Percentiles rank a stretch among this genome's conserved stretches.
phyloP scores from a whole-genome alignment of 2,329 filamentous ascomycete species.

The Dryadomyces quercus-mongolicae region DNA sequence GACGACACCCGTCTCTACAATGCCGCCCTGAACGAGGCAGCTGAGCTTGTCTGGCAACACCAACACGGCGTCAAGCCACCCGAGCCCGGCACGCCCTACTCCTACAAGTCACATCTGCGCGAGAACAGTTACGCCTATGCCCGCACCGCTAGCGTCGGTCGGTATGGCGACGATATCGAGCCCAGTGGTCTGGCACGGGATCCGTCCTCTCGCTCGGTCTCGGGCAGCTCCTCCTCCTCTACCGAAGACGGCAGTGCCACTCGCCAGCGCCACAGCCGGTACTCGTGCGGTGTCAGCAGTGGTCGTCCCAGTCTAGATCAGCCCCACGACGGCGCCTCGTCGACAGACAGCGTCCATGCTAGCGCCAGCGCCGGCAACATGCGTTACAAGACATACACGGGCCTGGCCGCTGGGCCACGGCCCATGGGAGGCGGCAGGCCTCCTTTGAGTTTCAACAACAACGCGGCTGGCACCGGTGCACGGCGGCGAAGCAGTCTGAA shows the following conservation, averaged over 20 bases:
- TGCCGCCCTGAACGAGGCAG: slow-evolving; percentile 64
- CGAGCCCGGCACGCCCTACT: slow-evolving; percentile 52
- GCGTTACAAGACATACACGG: slow-evolving; percentile 27
- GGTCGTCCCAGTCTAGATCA: slow-evolving; percentile 23
- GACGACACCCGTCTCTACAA: slow-evolving; percentile 53
- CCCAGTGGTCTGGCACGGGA: slow-evolving; percentile 34
- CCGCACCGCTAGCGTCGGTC: slow-evolving; percentile 46
- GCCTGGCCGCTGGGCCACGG: slow-evolving; percentile 20
- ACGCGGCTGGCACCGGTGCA: slow-evolving; percentile 9
- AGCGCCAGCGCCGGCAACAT: not conserved
- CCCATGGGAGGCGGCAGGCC: slow-evolving; percentile 6
- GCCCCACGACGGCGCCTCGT: not conserved
- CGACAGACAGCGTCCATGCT: not conserved
- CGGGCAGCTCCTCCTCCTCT: slow-evolving; percentile 36
- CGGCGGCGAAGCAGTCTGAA: slow-evolving; percentile 52
- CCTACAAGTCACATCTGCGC: slow-evolving; percentile 56
- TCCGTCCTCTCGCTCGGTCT: slow-evolving; percentile 31
- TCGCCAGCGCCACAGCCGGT: slow-evolving; percentile 11
- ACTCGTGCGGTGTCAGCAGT: too few species aligned
- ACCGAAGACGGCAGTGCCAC: slow-evolving; percentile 23
- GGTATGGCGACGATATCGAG: slow-evolving; percentile 32
- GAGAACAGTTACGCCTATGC: slow-evolving; percentile 62
- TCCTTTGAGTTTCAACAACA: slow-evolving; percentile 11
- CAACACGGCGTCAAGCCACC: slow-evolving; percentile 43
- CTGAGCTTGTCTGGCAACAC: slow-evolving; percentile 69